phyloP scores from a whole-genome alignment of 371 early-diverging fungal genomes.

The Nematocida major region DNA sequence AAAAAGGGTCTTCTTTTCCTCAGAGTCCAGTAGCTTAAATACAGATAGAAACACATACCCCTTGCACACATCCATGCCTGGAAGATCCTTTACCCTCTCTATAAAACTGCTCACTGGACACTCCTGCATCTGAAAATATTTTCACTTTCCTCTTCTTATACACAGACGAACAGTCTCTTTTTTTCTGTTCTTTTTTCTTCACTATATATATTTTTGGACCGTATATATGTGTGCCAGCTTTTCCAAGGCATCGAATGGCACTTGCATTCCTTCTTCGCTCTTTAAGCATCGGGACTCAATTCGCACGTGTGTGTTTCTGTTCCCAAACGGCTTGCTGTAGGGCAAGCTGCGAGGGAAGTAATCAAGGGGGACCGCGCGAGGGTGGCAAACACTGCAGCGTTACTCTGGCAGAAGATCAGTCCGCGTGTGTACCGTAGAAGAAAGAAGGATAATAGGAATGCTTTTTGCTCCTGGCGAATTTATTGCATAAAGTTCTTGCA shows the following conservation, averaged over 20 bases:
- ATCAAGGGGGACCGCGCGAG: slow-evolving; percentile 51
- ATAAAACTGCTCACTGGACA: slow-evolving; percentile 11
- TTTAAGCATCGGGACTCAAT: slow-evolving; percentile 42
- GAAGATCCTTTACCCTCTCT: neutral
- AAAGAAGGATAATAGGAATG: neutral
- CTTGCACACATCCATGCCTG: neutral
- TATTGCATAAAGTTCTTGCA: slow-evolving; percentile 31
- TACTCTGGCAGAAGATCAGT: slow-evolving; percentile 50
- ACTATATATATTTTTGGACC: slow-evolving; percentile 47
- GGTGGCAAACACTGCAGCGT: slow-evolving; percentile 55
- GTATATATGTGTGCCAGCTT: slow-evolving; percentile 27
- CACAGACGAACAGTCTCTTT: neutral
- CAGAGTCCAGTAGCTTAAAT: slow-evolving; percentile 27
- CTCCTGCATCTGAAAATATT: slow-evolving; percentile 24
- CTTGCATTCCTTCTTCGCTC: neutral
- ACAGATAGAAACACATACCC: slow-evolving; percentile 9
- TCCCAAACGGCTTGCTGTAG: slow-evolving; percentile 39
- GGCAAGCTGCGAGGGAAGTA: slow-evolving; percentile 27
- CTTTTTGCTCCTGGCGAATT: neutral
- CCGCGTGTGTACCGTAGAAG: slow-evolving; percentile 40
- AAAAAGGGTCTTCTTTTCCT: slow-evolving; percentile 25
- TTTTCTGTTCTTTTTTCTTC: neutral
- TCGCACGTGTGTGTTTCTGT: slow-evolving; percentile 45
- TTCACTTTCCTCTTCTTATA: neutral
- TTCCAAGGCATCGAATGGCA: slow-evolving; percentile 36